A percentile compares a stretch with the other conserved stretches of the same genome.
These are phyloP conservation scores for Paracoccidioides brasiliensis DNA, from an alignment of 2,329 filamentous ascomycete species.

Conservation along the genomic window DNA sequence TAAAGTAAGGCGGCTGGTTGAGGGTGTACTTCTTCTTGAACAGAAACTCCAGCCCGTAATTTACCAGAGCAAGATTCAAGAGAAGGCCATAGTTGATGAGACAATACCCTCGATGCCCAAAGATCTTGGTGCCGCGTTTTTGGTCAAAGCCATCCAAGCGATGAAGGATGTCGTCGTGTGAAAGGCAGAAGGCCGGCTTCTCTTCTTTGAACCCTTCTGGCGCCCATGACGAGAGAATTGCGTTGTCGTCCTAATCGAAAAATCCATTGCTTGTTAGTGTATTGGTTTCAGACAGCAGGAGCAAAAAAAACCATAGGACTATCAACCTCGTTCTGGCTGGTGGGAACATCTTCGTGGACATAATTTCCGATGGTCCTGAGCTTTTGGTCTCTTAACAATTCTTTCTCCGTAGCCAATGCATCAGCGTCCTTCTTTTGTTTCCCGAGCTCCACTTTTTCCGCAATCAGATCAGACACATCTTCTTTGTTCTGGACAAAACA, in stretches of 20 bases:
- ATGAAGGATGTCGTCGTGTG: constrained; percentile 87
- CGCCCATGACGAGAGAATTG: constrained; percentile 61
- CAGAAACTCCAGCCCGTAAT: constrained; percentile 88
- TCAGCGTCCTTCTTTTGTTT: constrained; percentile 71
- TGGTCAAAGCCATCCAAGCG: constrained; percentile 85
- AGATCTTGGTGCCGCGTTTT: constrained; percentile 83
- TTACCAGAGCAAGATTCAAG: constrained; percentile 83
- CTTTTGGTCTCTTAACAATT: constrained; percentile 59
- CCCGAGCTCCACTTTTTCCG: constrained; percentile 64
- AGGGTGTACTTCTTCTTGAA: constrained; percentile 67
- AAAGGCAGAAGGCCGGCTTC: constrained; percentile 59
- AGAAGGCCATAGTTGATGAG: constrained; percentile 80
- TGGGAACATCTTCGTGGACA: constrained; percentile 76
- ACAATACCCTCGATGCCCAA: constrained; percentile 90
- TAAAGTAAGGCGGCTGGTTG: constrained; percentile 82
- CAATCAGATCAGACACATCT: constrained; percentile 65
- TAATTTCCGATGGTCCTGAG: constrained; percentile 78
- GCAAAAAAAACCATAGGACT: constrained; percentile 1
- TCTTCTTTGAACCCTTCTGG: constrained; percentile 61
- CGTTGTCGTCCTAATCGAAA: constrained; percentile 57
- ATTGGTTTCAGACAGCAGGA: not conserved
- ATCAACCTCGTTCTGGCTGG: constrained; percentile 64
- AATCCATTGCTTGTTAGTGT: not conserved
- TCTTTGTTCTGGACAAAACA: constrained; percentile 54
- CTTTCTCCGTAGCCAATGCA: constrained; percentile 62